Conservation (phyloP, 306 rosid genomes). For the Myrica gale region DNA sequence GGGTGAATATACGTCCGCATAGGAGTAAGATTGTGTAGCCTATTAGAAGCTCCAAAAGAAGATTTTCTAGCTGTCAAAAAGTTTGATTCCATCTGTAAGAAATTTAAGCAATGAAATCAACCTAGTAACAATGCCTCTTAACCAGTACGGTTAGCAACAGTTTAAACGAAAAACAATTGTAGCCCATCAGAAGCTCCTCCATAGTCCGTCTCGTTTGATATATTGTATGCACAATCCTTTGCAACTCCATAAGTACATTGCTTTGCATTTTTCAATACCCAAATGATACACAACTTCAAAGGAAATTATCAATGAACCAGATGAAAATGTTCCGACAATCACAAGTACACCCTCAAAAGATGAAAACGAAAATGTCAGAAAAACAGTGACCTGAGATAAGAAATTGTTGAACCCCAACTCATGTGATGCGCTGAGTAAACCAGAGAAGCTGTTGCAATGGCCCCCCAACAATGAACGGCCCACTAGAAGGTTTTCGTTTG, state of each 20-base stretch:
- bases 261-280: not conserved
- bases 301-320: not conserved
- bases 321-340: not conserved
- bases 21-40: not conserved
- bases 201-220: not conserved
- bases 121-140: not conserved
- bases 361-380: not conserved
- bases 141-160: not conserved
- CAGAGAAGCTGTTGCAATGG: conserved; percentile 45
- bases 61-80: not conserved
- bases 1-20: not conserved
- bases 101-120: not conserved
- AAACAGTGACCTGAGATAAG: conserved; percentile 63
- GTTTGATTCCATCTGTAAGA: not conserved
- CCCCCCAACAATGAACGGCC: conserved; percentile 67
- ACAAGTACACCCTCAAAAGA: not conserved
- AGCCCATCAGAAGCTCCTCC: not conserved
- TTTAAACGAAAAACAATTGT: not conserved
- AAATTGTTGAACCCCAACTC: conserved; percentile 44
- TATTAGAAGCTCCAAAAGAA: not conserved
- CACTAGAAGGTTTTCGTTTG: conserved; percentile 24
- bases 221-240: not conserved
- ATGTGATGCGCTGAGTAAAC: conserved; percentile 41
- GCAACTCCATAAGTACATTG: not conserved
- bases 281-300: not conserved